A percentile compares a stretch with the other conserved stretches of the same genome.
Evolutionary conservation across 805 yeast genomes (phyloP).

Genomic region (Candida ovalis): DNA sequence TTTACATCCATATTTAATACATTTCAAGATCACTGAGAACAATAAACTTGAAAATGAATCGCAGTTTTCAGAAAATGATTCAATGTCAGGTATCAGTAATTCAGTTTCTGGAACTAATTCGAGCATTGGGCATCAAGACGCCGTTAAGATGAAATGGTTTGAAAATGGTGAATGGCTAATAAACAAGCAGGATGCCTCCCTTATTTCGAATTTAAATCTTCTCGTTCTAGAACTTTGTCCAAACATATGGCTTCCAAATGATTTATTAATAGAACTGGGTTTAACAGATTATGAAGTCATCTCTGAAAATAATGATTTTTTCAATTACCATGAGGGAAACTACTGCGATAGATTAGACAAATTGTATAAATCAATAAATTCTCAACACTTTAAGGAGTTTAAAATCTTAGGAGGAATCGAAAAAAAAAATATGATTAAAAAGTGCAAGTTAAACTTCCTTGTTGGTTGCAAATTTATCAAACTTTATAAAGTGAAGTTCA

Average conservation of each 20-base stretch:
- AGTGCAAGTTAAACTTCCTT: constrained; percentile 15
- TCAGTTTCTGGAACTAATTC: not conserved
- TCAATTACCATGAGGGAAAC: constrained; percentile 12
- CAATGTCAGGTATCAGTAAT: too few relatives aligned
- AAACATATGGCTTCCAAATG: constrained; percentile 32
- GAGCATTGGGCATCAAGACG: constrained; percentile 1
- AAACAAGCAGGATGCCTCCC: constrained; percentile 13
- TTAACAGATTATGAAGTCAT: constrained; percentile 23
- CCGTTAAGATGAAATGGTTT: constrained; percentile 22
- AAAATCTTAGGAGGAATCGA: not conserved
- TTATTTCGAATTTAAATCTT: constrained; percentile 17
- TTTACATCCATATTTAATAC: constrained; percentile 25
- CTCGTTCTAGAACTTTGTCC: constrained; percentile 30
- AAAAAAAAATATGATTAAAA: constrained; percentile 1
- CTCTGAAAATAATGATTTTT: constrained; percentile 21
- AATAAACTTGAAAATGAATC: constrained; percentile 8
- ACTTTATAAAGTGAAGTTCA: constrained; percentile 26
- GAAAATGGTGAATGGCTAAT: constrained; percentile 25
- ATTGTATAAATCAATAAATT: constrained; percentile 19
- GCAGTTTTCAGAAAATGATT: constrained; percentile 2
- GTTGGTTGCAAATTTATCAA: constrained; percentile 29
- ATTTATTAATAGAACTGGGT: constrained; percentile 21
- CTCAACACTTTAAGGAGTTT: constrained; percentile 12
- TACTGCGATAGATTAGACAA: constrained; percentile 14
- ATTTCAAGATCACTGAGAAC: constrained; percentile 31